Conservation (phyloP, 2,329 filamentous ascomycete genomes). For the Gliomastix tumulicola region DNA sequence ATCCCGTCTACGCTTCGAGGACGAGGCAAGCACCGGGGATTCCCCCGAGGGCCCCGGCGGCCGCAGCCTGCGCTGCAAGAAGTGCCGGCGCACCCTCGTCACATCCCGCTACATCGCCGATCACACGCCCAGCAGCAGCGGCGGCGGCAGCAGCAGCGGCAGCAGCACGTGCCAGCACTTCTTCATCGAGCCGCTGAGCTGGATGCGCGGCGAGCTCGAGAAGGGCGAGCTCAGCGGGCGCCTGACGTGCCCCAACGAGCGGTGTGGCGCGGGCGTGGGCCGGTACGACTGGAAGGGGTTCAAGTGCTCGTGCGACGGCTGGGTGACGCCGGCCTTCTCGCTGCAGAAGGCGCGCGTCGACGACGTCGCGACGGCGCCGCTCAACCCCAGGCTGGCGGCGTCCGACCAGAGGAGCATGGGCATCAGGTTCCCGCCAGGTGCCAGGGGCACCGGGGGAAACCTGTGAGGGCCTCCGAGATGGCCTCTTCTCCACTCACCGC, state of each 20-base stretch:
- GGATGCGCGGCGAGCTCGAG: constrained; percentile 85
- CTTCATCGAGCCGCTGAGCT: constrained; percentile 86
- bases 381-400: constrained; percentile 12
- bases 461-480: too few species aligned
- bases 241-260: constrained; percentile 70
- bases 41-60: constrained; percentile 7
- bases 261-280: constrained; percentile 77
- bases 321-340: constrained; percentile 87
- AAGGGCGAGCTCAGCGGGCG: constrained; percentile 77
- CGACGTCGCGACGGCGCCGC: constrained; percentile 37
- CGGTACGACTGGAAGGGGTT: constrained; percentile 96
- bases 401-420: constrained; percentile 22
- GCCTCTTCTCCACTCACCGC: too few species aligned
- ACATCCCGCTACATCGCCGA: constrained; percentile 56
- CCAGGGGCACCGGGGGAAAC: constrained; percentile 26
- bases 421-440: constrained; percentile 49
- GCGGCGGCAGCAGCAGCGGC: constrained; percentile 7
- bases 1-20: constrained; percentile 75
- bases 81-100: constrained; percentile 66
- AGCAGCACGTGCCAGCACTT: constrained; percentile 64
- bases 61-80: constrained; percentile 67
- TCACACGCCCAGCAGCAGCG: constrained; percentile 39
- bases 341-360: constrained; percentile 79
- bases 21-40: constrained; percentile 46
- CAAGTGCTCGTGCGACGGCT: constrained; percentile 82